Base-by-base conservation (phyloP, 139 green algal species). In the Spirogloea muscicola region DNA sequence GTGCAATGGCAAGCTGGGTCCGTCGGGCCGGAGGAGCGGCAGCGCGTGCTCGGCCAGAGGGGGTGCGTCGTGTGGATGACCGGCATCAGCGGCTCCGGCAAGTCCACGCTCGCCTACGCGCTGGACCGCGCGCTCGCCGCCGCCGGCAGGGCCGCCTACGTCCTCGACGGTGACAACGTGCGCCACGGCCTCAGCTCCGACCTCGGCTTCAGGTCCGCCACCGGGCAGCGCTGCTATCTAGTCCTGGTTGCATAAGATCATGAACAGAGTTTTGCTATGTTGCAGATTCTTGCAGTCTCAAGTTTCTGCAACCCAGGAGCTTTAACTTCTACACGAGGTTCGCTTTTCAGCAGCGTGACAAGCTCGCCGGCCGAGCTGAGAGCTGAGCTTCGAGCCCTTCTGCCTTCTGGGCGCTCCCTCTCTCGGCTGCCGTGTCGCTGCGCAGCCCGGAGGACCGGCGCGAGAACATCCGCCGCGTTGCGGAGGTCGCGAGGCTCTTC, bases 131-230 rank as follows among this genome's bases (percentile, higher is more conserved):
- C 89, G 82, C 27, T 92, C 77, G 7, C 87, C 72, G 75, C 89
- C 80, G 51, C 92, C 16, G 90, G 91, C 38, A 89, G 88, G 33
- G 29, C 88, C 1, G 92, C 88, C 1, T 82, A 88, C 3, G 81
- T 96, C 31, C 81, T 98, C 59, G 93, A 98, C 65, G 93, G 93
- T 3, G 93, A 98, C 80, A 97, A 96, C 80, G 78, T 98, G 21
- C 86, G 93, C 0, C 90, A 96, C 66, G 93, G 93, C 21, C 87
- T 96, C 34, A 96, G 94, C 85, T 90, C 80, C 38, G 96, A 96
- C 83, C 80, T 96, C 10, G 92, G 92, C 25, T 98, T 98, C 79
- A n/a, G n/a, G n/a, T n/a, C n/a, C n/a, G n/a, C n/a, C n/a, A n/a
- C n/a, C n/a, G n/a, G n/a, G n/a, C n/a, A n/a, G n/a, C n/a, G n/a